Percentiles rank a stretch among this genome's conserved stretches.
phyloP scores from a whole-genome alignment of 2,329 filamentous ascomycete genomes.

The Ascochyta pisi region DNA sequence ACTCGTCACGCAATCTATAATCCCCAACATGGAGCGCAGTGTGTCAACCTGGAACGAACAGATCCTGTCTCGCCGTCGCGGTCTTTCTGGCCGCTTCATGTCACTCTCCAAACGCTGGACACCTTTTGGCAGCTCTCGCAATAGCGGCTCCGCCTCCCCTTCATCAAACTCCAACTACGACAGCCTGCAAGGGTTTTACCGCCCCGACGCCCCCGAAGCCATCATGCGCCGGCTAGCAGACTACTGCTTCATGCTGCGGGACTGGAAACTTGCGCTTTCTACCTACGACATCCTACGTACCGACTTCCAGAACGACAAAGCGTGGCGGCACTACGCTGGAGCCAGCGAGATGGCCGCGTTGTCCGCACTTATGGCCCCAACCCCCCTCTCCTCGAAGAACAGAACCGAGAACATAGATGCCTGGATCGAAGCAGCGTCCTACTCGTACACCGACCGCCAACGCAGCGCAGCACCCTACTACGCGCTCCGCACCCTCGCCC shows the following conservation, averaged over 20 bases:
- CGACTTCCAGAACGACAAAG: slow-evolving; percentile 94
- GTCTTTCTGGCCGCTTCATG: slow-evolving; percentile 91
- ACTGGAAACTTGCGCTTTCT: slow-evolving; percentile 90
- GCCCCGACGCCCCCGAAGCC: slow-evolving; percentile 83
- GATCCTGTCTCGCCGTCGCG: slow-evolving; percentile 86
- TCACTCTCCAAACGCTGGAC: slow-evolving; percentile 90
- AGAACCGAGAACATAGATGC: slow-evolving; percentile 82
- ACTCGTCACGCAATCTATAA: slow-evolving; percentile 91
- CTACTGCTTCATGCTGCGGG: slow-evolving; percentile 94
- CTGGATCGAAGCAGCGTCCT: slow-evolving; percentile 87
- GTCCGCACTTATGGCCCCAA: slow-evolving; percentile 78
- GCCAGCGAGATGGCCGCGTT: slow-evolving; percentile 95
- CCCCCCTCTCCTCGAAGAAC: slow-evolving; percentile 74
- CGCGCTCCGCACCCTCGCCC: slow-evolving; percentile 75
- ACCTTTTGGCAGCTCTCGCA: slow-evolving; percentile 75
- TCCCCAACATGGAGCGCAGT: slow-evolving; percentile 95
- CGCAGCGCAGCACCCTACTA: slow-evolving; percentile 81
- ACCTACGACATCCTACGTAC: slow-evolving; percentile 89
- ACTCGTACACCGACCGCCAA: slow-evolving; percentile 79
- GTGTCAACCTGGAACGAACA: slow-evolving; percentile 96
- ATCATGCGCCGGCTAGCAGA: slow-evolving; percentile 93
- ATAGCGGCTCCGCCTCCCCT: slow-evolving; percentile 58
- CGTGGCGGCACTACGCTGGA: slow-evolving; percentile 93
- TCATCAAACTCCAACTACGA: slow-evolving; percentile 76
- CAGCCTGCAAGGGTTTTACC: slow-evolving; percentile 77